Conservation (phyloP, 768 basidiomycete genomes). For the Psilocybe cubensis region DNA sequence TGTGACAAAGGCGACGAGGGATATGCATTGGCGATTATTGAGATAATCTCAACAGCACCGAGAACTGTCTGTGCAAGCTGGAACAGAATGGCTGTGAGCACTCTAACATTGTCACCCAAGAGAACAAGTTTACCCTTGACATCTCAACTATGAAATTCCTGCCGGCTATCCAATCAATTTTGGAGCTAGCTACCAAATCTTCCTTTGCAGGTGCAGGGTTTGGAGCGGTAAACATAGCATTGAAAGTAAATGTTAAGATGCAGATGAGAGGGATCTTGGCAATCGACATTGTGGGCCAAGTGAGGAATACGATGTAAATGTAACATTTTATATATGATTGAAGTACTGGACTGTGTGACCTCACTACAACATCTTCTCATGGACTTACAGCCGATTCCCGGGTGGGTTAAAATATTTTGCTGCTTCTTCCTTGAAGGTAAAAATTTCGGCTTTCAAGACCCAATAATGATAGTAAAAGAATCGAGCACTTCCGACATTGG, state of each 20-base stretch:
- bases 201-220: slow-evolving; percentile 15
- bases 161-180: not conserved
- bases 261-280: slow-evolving; percentile 8
- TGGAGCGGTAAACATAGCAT: slow-evolving; percentile 9
- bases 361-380: too few species aligned
- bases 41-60: slow-evolving; percentile 8
- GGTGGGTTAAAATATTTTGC: too few species aligned
- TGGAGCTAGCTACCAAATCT: slow-evolving; percentile 6
- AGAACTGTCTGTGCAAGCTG: slow-evolving; percentile 7
- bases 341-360: too few species aligned
- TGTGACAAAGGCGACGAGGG: slow-evolving; percentile 4
- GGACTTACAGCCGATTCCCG: too few species aligned
- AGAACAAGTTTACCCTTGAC: not conserved
- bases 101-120: not conserved
- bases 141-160: not conserved
- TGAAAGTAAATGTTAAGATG: slow-evolving; percentile 4
- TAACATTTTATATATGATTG: too few species aligned
- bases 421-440: too few species aligned
- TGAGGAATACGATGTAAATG: too few species aligned
- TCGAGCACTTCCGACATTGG: too few species aligned
- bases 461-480: too few species aligned
- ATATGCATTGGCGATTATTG: slow-evolving; percentile 14
- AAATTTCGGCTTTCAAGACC: too few species aligned
- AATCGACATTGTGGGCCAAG: slow-evolving; percentile 8
- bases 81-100: not conserved